Evolutionary conservation across 2,329 filamentous ascomycete species (phyloP).

Genomic region (Cercospora nicotianae): DNA sequence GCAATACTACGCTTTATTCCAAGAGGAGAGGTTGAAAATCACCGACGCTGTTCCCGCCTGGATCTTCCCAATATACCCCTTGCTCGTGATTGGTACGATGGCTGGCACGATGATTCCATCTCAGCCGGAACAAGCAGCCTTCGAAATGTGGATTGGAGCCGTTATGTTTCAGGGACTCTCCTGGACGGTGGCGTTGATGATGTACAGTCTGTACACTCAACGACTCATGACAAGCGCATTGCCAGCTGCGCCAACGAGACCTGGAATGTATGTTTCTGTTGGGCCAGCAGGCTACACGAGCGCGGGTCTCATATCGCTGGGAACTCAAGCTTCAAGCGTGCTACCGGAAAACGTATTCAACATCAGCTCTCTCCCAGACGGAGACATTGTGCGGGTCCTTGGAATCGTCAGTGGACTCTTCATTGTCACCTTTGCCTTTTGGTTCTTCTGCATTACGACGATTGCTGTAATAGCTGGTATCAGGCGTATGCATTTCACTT

Average conservation of each 20-base stretch:
- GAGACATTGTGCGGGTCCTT: conserved; percentile 43
- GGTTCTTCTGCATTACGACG: conserved; percentile 51
- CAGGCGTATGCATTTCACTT: conserved; percentile 49
- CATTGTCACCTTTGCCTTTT: conserved; percentile 52
- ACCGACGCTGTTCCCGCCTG: not conserved
- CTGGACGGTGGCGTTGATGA: conserved; percentile 47
- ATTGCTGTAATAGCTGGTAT: conserved; percentile 42
- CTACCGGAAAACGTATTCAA: conserved; percentile 40
- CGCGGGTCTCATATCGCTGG: conserved; percentile 51
- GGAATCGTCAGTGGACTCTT: conserved; percentile 48
- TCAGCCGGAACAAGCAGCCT: conserved; percentile 45
- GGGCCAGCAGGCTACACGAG: conserved; percentile 49
- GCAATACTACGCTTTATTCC: not conserved
- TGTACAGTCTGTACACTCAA: conserved; percentile 48
- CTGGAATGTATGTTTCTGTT: conserved; percentile 56
- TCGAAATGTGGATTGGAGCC: conserved; percentile 48
- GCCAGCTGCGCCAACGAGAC: conserved; percentile 45
- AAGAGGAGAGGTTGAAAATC: not conserved
- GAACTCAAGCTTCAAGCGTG: conserved; percentile 42
- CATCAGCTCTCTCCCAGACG: conserved; percentile 36
- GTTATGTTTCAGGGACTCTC: conserved; percentile 50
- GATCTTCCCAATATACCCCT: not conserved
- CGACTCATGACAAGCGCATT: conserved; percentile 46
- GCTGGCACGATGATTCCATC: conserved; percentile 3
- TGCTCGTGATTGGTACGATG: not conserved